phyloP scores from a whole-genome alignment of 305 asterid genomes.

The Solanum hybrid region DNA sequence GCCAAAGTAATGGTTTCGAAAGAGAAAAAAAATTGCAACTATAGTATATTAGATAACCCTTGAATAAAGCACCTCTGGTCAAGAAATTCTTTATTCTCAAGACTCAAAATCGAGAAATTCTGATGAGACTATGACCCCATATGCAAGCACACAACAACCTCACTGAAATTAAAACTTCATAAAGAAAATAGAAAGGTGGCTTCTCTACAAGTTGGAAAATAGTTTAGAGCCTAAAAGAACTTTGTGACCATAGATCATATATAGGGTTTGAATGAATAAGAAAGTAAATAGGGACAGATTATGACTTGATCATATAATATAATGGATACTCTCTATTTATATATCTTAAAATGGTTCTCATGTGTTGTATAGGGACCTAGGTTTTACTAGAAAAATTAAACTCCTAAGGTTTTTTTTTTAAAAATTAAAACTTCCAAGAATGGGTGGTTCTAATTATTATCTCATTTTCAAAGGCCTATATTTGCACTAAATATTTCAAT shows the following conservation, averaged over 20 bases:
- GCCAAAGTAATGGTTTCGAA: background rate
- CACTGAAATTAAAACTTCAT: background rate
- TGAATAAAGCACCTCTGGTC: background rate
- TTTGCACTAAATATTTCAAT: background rate
- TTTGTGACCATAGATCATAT: background rate
- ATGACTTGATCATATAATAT: background rate
- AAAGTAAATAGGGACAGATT: background rate
- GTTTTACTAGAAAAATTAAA: background rate
- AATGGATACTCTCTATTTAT: background rate
- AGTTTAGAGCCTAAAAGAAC: background rate
- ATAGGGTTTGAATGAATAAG: background rate
- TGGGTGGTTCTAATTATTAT: background rate
- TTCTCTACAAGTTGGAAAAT: background rate
- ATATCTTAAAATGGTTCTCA: background rate
- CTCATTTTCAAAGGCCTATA: background rate
- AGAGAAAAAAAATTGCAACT: background rate
- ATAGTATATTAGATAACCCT: background rate
- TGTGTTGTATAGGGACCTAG: background rate
- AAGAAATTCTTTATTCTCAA: background rate
- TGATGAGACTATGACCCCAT: background rate
- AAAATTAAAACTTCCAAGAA: background rate
- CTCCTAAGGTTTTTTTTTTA: background rate
- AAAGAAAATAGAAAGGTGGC: too few species aligned
- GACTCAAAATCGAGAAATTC: background rate
- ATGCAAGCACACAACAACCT: background rate